Percentiles rank a stretch among this genome's conserved stretches.
Evolutionary conservation across 805 yeast species (phyloP).

Genomic region (Pichia paraexigua): DNA sequence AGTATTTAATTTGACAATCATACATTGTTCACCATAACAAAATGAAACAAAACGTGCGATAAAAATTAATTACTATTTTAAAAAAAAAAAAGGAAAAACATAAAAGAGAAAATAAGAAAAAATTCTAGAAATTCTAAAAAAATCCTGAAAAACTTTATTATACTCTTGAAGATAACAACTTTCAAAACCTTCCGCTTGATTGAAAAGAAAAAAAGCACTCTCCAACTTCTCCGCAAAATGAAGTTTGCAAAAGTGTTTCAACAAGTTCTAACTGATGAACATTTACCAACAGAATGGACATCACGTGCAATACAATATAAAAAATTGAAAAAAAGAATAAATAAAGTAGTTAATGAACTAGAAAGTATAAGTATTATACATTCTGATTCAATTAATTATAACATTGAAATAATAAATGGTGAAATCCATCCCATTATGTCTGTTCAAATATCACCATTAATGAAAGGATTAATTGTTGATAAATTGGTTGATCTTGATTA

Average conservation of each 20-base stretch:
- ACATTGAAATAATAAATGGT: conserved; percentile 13
- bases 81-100: too few relatives aligned
- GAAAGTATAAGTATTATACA: conserved; percentile 48
- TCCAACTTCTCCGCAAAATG: too few relatives aligned
- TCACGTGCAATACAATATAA: conserved; percentile 66
- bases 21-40: too few relatives aligned
- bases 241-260: conserved; percentile 71
- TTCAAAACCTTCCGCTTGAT: too few relatives aligned
- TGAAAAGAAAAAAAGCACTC: too few relatives aligned
- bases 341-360: conserved; percentile 57
- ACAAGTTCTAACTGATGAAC: conserved; percentile 50
- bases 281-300: conserved; percentile 61
- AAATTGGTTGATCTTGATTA: conserved; percentile 16
- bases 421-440: conserved; percentile 19
- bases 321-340: conserved; percentile 58
- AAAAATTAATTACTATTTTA: too few relatives aligned
- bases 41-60: too few relatives aligned
- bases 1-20: too few relatives aligned
- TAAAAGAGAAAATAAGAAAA: too few relatives aligned
- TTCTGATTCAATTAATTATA: conserved; percentile 28
- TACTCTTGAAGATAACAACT: too few relatives aligned
- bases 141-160: too few relatives aligned
- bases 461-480: conserved; percentile 13
- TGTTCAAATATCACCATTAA: conserved; percentile 19
- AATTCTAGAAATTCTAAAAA: too few relatives aligned